Evolutionary conservation across 345 rosid species (phyloP), one percentile per base, ranked within the genome.

Genomic region (Sisymbrium irio): DNA sequence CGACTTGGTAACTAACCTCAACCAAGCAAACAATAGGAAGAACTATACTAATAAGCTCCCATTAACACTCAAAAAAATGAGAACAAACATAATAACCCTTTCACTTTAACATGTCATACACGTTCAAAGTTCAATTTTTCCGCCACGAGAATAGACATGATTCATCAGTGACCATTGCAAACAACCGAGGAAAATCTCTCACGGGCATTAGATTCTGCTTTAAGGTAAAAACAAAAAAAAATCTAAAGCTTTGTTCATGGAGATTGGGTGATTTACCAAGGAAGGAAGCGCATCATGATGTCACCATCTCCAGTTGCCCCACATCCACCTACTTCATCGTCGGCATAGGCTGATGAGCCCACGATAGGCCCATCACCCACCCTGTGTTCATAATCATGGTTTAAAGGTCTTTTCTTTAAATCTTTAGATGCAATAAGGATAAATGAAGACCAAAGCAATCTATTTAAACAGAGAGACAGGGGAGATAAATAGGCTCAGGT

Each of bases 251-350:
- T 65, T 46, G 59, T 28, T 65, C 53, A 36, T 9, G 27, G 59
- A 65, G 42, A 47, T 47, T 45, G 41, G 6, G 20, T 50, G 7
- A 68, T 54, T 54, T 88, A 91, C 98, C 98, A 91, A 33, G 98
- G 97, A 74, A 94, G 89, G 80, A 94, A 94, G 71, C 93, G 96
- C 98, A 94, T 91, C 97, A 94, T 94, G 78, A 87, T 83, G 82
- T 91, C 98, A 2, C 98, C 97, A 59, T 94, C 97, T 51, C 97
- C 98, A 32, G 96, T 91, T 39, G 98, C 98, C 59, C 97, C 97
- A 78, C 98, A 94, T 76, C 97, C 98, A 74, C 97, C 98, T 7
- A 89, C 85, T 73, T 88, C 98, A 77, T 77, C 81, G 62, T 85
- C 90, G 5, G 95, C 96, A 64, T 91, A 91, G 25, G 96, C 88